Conservation (phyloP, 31 red algal genomes). For the Asparagopsis taxiformis region DNA sequence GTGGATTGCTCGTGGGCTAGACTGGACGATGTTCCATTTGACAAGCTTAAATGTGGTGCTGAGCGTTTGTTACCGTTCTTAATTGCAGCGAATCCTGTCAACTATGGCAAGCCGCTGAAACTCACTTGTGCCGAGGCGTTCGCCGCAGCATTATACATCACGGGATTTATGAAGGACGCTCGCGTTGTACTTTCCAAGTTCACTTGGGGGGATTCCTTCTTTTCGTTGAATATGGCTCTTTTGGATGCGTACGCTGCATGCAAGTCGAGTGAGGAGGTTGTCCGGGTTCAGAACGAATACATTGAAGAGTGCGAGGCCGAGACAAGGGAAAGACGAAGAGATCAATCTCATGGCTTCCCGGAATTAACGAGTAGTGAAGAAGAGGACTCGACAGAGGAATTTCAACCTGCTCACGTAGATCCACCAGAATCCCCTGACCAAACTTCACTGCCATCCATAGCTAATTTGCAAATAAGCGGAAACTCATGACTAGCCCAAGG, state of each 20-base stretch:
- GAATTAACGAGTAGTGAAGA: slow-evolving; percentile 19
- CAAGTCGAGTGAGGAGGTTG: slow-evolving; percentile 55
- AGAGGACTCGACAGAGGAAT: slow-evolving; percentile 27
- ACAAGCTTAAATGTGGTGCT: slow-evolving; percentile 40
- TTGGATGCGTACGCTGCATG: slow-evolving; percentile 77
- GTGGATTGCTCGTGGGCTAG: slow-evolving; percentile 98
- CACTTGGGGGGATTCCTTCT: slow-evolving; percentile 89
- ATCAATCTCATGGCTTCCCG: slow-evolving; percentile 15
- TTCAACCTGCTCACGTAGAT: background rate
- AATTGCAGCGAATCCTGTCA: slow-evolving; percentile 91
- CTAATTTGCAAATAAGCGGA: too few relatives aligned
- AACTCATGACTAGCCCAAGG: too few relatives aligned
- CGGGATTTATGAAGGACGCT: slow-evolving; percentile 49
- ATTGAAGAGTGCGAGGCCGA: slow-evolving; percentile 54
- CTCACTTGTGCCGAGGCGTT: slow-evolving; percentile 95
- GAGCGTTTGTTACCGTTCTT: slow-evolving; percentile 88
- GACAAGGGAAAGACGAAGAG: slow-evolving; percentile 37
- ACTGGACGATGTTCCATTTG: slow-evolving; percentile 81
- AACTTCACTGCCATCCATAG: too few relatives aligned
- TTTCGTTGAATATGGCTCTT: slow-evolving; percentile 64
- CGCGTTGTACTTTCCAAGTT: slow-evolving; percentile 64
- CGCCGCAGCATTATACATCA: slow-evolving; percentile 80
- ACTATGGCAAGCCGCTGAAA: slow-evolving; percentile 81
- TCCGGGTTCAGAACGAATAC: slow-evolving; percentile 68
- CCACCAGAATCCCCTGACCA: too few relatives aligned